Percentiles rank a stretch among this genome's conserved stretches.
Conservation (phyloP, 2,329 filamentous ascomycete species). For the Ophiobolus disseminans region DNA sequence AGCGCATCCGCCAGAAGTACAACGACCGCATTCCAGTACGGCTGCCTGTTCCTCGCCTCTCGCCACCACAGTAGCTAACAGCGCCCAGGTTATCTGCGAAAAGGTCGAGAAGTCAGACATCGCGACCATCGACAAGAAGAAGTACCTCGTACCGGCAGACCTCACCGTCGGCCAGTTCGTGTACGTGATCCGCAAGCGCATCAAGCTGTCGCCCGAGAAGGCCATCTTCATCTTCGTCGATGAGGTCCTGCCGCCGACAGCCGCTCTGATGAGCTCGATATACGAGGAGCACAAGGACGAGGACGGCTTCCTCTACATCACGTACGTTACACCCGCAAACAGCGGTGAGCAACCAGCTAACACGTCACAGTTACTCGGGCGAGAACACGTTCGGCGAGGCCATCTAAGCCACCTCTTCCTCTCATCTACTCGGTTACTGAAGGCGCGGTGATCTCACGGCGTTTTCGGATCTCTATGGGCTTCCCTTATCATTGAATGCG, state of each 20-base stretch:
- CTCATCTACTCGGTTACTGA: conserved; percentile 26
- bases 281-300: conserved; percentile 98
- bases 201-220: conserved; percentile 99
- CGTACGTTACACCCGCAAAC: conserved; percentile 60
- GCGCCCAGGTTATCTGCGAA: conserved; percentile 90
- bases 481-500: conserved; percentile 28
- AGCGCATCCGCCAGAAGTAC: conserved; percentile 99
- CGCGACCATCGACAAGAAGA: conserved; percentile 99
- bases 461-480: conserved; percentile 37
- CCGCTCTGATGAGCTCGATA: conserved; percentile 98
- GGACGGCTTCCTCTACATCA: conserved; percentile 96
- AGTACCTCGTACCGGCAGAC: conserved; percentile 97
- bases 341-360: conserved; percentile 26
- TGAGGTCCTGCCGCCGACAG: conserved; percentile 94
- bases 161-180: conserved; percentile 99
- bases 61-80: conserved; percentile 28
- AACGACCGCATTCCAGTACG: conserved; percentile 96
- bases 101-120: conserved; percentile 99
- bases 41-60: conserved; percentile 35
- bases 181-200: conserved; percentile 99
- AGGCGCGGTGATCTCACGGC: conserved; percentile 36
- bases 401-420: conserved; percentile 37
- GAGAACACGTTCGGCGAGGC: conserved; percentile 93
- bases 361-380: conserved; percentile 76
- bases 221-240: conserved; percentile 99